These are phyloP conservation scores for Geotrichum klebahnii DNA, from an alignment of 1,139 yeast genomes.

Conservation along the genomic window DNA sequence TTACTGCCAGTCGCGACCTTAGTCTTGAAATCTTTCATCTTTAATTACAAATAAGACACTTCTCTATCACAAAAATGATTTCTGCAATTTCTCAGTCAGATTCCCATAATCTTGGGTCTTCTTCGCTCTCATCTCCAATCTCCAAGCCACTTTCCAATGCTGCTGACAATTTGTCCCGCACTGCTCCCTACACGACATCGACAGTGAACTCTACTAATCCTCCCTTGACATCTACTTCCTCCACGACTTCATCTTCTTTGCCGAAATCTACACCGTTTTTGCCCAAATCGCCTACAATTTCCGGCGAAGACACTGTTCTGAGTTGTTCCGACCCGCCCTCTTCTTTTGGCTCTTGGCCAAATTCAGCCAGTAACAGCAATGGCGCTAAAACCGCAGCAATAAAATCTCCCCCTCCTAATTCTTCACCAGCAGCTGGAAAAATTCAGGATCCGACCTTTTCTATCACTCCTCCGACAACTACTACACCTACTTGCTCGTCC, in stretches of 20 bases:
- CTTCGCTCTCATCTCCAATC: not conserved
- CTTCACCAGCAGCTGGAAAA: not conserved
- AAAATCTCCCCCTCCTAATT: not conserved
- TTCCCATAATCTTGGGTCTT: not conserved
- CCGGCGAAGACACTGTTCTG: not conserved
- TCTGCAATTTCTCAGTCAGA: slow-evolving; percentile 7
- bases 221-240: not conserved
- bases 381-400: slow-evolving; percentile 1
- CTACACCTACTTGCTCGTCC: not conserved
- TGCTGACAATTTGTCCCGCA: not conserved
- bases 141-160: not conserved
- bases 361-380: slow-evolving; percentile 8
- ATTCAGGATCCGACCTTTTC: not conserved
- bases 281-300: not conserved
- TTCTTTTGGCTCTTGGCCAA: slow-evolving; percentile 11
- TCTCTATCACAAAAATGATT: not conserved
- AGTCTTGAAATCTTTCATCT: not conserved
- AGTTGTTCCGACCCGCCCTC: slow-evolving; percentile 13
- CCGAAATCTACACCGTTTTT: too few species aligned
- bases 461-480: not conserved
- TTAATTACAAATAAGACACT: not conserved
- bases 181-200: not conserved
- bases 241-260: not conserved
- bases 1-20: not conserved
- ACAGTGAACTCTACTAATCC: not conserved